Evolutionary conservation across 768 basidiomycete species (phyloP).

Genomic region (Rhodosporidiobolus sp.): DNA sequence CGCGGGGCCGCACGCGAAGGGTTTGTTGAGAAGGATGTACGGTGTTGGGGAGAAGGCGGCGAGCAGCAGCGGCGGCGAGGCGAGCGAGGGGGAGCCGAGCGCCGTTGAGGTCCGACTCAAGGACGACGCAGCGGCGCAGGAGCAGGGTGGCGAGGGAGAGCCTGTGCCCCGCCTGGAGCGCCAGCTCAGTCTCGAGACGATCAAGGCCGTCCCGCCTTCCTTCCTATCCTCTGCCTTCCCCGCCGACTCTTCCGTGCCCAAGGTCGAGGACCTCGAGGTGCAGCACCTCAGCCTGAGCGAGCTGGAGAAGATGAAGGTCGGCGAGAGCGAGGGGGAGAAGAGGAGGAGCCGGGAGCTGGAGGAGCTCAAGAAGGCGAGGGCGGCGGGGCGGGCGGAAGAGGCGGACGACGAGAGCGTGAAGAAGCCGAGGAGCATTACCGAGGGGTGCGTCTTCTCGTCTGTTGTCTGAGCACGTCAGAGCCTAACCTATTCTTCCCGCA

Average conservation of each 20-base stretch:
- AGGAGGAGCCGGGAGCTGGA: background rate
- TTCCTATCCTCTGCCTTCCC: too few species aligned
- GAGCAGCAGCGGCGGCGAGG: background rate
- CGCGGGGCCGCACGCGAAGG: constrained; percentile 29
- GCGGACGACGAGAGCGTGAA: constrained; percentile 12
- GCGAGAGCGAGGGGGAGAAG: constrained; percentile 3
- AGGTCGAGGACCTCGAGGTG: background rate
- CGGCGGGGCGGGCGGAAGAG: constrained; percentile 16
- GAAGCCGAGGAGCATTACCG: background rate
- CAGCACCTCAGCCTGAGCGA: background rate
- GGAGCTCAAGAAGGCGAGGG: constrained; percentile 3
- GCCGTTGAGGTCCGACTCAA: background rate
- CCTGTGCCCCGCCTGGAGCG: background rate
- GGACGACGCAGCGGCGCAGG: background rate
- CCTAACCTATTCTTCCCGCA: background rate
- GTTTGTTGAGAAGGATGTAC: constrained; percentile 33
- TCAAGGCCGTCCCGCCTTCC: too few species aligned
- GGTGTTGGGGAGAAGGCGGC: constrained; percentile 21
- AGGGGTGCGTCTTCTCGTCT: background rate
- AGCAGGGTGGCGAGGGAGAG: background rate
- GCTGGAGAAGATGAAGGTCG: constrained; percentile 7
- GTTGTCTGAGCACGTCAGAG: background rate
- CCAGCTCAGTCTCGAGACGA: background rate
- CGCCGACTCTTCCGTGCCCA: too few species aligned
- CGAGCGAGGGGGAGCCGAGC: background rate